Percentiles rank a stretch among this genome's conserved stretches.
phyloP scores from a whole-genome alignment of 305 asterid genomes.

The Caryopteris hybrid region DNA sequence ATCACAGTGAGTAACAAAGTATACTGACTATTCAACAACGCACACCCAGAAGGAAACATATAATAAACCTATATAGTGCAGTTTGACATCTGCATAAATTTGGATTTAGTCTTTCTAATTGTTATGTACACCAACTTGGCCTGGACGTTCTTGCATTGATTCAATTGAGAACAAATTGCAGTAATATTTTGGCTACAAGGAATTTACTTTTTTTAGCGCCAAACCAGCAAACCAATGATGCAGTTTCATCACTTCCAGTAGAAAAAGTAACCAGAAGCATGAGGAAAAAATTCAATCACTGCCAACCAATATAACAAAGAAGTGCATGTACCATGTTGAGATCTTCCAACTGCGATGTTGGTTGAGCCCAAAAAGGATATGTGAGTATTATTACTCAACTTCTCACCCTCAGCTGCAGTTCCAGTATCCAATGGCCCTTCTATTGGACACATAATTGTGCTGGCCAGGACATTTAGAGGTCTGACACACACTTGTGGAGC shows the following conservation, averaged over 20 bases:
- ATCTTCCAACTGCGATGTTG: conserved; percentile 61
- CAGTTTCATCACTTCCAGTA: not conserved
- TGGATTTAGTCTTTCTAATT: conserved; percentile 3
- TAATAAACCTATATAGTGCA: not conserved
- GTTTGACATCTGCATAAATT: not conserved
- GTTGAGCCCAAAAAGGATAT: conserved; percentile 67
- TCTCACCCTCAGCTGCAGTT: conserved; percentile 18
- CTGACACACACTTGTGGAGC: conserved; percentile 65
- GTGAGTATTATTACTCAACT: conserved; percentile 18
- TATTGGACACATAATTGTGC: conserved; percentile 9
- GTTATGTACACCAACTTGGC: conserved; percentile 7
- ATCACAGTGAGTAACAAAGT: not conserved
- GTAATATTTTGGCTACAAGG: not conserved
- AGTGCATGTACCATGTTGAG: conserved; percentile 47
- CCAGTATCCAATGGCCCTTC: conserved; percentile 29
- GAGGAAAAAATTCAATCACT: not conserved
- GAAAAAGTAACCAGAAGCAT: conserved; percentile 8
- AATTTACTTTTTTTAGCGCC: not conserved
- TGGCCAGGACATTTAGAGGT: conserved; percentile 36
- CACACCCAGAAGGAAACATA: not conserved
- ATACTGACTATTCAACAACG: conserved; percentile 7
- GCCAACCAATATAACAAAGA: conserved; percentile 1
- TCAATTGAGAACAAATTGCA: not conserved
- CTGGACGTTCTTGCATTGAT: not conserved
- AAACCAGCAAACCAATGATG: conserved; percentile 4